Conservation (phyloP, 495 filamentous ascomycete species). For the Aspergillus indologenus region DNA sequence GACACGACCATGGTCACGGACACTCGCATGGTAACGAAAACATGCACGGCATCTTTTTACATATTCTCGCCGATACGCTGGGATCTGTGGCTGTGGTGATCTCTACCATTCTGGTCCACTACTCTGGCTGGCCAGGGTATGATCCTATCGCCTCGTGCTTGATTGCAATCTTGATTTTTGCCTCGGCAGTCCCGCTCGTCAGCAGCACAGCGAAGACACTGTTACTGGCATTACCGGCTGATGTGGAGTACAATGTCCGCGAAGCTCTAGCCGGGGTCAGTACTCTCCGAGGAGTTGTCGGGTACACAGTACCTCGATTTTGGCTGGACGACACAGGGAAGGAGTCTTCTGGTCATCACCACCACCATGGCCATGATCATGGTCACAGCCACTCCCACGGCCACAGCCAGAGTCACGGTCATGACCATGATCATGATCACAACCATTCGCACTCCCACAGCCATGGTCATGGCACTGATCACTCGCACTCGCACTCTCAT, state of each 20-base stretch:
- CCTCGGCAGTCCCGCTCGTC: conserved; percentile 83
- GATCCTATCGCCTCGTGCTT: conserved; percentile 92
- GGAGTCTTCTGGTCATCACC: conserved; percentile 25
- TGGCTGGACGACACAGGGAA: conserved; percentile 77
- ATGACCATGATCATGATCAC: conserved; percentile 20
- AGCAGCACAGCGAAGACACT: conserved; percentile 76
- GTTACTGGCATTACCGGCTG: conserved; percentile 78
- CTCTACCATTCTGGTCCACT: conserved; percentile 82
- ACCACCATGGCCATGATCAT: conserved; percentile 22
- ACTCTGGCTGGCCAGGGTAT: conserved; percentile 87
- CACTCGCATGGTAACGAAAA: conserved; percentile 86
- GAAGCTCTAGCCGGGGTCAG: conserved; percentile 82
- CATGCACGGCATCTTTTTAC: conserved; percentile 98
- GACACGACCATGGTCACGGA: conserved; percentile 64
- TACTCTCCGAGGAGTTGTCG: conserved; percentile 75
- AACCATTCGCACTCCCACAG: conserved; percentile 10
- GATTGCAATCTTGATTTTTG: conserved; percentile 89
- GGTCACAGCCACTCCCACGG: conserved; percentile 21
- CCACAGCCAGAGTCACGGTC: conserved; percentile 24
- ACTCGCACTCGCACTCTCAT: conserved; percentile 12
- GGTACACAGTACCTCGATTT: conserved; percentile 86
- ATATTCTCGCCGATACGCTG: conserved; percentile 91
- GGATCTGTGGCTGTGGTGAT: conserved; percentile 93
- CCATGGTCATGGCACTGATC: conserved; percentile 16
- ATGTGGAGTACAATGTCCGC: conserved; percentile 84